Conservation (phyloP, 108 stramenopile genomes). For the Cyclotella cryptica region DNA sequence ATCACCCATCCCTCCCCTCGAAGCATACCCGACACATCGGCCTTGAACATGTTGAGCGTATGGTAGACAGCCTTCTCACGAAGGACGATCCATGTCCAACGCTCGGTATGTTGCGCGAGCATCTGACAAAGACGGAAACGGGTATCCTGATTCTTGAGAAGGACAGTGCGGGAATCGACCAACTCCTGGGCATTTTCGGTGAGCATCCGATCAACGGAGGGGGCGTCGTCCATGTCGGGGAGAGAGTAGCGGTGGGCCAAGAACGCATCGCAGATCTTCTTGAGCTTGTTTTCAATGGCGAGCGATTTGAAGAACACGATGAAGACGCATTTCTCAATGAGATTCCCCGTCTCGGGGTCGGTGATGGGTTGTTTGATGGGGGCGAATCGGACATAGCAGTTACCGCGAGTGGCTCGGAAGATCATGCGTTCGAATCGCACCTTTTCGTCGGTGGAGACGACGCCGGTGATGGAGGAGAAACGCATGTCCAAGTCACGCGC, state of each 20-base stretch:
- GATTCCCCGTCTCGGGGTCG: constrained; percentile 82
- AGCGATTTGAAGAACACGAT: constrained; percentile 97
- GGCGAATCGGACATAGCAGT: constrained; percentile 96
- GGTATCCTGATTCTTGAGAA: constrained; percentile 97
- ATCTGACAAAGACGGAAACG: constrained; percentile 91
- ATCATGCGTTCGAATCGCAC: constrained; percentile 97
- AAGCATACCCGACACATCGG: constrained; percentile 94
- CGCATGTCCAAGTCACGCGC: constrained; percentile 93
- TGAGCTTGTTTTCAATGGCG: constrained; percentile 93
- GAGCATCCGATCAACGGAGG: constrained; percentile 83
- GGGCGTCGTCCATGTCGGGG: constrained; percentile 93
- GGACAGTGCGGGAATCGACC: constrained; percentile 87
- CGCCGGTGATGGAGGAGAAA: constrained; percentile 96
- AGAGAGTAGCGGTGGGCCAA: constrained; percentile 93
- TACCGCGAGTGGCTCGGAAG: constrained; percentile 95
- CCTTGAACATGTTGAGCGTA: constrained; percentile 98
- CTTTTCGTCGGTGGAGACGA: constrained; percentile 90
- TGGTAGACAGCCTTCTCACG: constrained; percentile 96
- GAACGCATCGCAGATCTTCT: constrained; percentile 98
- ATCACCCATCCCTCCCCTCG: constrained; percentile 98
- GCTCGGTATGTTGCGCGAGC: constrained; percentile 85
- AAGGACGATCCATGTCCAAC: constrained; percentile 93
- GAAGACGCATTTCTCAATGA: constrained; percentile 93
- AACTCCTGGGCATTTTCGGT: constrained; percentile 91
- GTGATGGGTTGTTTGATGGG: constrained; percentile 93